Evolutionary conservation across 768 basidiomycete species (phyloP).

Genomic region (Boletus rubescentipes): DNA sequence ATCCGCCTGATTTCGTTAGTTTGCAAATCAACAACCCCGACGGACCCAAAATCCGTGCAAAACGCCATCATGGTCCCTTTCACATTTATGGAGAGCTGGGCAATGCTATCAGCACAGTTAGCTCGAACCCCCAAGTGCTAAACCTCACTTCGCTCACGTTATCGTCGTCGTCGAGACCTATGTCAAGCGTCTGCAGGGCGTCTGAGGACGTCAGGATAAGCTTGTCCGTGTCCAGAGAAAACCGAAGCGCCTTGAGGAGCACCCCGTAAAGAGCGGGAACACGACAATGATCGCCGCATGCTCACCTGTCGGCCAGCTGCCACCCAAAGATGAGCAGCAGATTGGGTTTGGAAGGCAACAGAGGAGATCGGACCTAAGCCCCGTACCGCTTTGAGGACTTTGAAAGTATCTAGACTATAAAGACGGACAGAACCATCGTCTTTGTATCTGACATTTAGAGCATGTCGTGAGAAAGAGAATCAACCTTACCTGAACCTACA

Average conservation of each 20-base stretch:
- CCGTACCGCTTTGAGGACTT: constrained; percentile 62
- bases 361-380: constrained; percentile 66
- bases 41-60: constrained; percentile 64
- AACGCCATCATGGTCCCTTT: constrained; percentile 60
- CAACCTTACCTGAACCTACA: constrained; percentile 57
- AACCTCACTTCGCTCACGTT: constrained; percentile 62
- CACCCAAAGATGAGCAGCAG: constrained; percentile 58
- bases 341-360: constrained; percentile 45
- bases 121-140: background rate
- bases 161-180: constrained; percentile 55
- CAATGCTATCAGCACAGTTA: constrained; percentile 35
- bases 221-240: constrained; percentile 47
- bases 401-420: constrained; percentile 58
- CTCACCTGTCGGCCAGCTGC: constrained; percentile 60
- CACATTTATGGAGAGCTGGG: constrained; percentile 62
- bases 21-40: constrained; percentile 63
- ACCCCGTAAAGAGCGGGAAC: background rate
- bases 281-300: background rate
- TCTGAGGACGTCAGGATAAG: constrained; percentile 56
- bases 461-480: background rate
- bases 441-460: constrained; percentile 24
- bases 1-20: constrained; percentile 50
- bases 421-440: constrained; percentile 71
- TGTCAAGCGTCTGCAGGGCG: constrained; percentile 42
- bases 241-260: constrained; percentile 31